Base-by-base conservation (phyloP, 257 asterid species). In the Salvia rosmarinus region DNA sequence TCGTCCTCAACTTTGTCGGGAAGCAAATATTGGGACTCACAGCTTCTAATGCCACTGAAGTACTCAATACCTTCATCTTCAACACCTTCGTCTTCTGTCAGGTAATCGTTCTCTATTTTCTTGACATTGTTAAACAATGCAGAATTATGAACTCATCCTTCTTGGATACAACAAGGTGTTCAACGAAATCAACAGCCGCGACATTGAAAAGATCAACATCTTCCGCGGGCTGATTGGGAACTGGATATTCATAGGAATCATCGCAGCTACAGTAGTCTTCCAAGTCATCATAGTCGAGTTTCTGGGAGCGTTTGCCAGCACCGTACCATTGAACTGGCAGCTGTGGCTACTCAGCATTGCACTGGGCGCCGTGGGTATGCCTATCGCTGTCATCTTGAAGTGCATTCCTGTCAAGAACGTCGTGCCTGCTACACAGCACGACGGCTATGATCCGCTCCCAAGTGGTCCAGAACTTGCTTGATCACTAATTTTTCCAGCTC, bases 161-260 rank as follows among this genome's bases (percentile, higher is more conserved):
- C 55, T 65, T 67, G 64, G 28, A 34, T 12, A 5, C 39, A 17
- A 76, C 68, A 84, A 95, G 99, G 97, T 91, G 19, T 95, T 95
- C 86, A 95, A 95, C n/a, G 98, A 95, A 80, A 85, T 91, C 76
- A 95, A 95, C 90, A 91, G 98, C 82, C 92, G 99, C 6, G 98
- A 91, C 75, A 87, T 91, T 71, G 95, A 95, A 73, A 91, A 89
- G 94, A 88, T 95, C 69, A 89, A 91, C 78, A 79, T 95, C 70
- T 87, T 95, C 76, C 77, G 77, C 0, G 97, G 96, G 66, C 70
- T 95, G 73, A 82, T 91, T 28, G 67, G 85, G 10, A 91, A 86
- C 80, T 81, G 98, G 85, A 71, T 89, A 74, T 91, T 95, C 84
- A 16, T 75, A 12, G 89, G 92, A 12, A 86, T 91, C 81, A 85